Percentiles rank a stretch among this genome's conserved stretches.
phyloP scores from a whole-genome alignment of 352 stramenopile species.

The Elongisporangium anandrum region DNA sequence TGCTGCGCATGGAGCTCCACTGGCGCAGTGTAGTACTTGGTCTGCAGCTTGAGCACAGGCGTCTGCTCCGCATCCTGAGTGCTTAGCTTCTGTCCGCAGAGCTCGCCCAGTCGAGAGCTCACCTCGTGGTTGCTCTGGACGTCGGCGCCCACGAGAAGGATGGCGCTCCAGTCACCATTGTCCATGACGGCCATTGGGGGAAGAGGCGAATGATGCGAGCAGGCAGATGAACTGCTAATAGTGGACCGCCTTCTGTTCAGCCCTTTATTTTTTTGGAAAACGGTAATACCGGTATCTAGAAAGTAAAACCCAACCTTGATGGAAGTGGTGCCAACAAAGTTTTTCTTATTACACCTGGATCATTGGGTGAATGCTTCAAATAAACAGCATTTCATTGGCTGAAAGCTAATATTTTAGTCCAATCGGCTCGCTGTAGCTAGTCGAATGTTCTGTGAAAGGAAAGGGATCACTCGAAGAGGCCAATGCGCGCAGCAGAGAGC shows the following conservation, averaged over 20 bases:
- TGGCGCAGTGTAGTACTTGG: constrained; percentile 65
- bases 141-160: constrained; percentile 48
- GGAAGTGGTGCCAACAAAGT: no score
- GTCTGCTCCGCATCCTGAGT: not conserved
- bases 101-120: constrained; percentile 19
- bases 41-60: constrained; percentile 31
- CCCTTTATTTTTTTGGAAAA: no score
- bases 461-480: no score
- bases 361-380: no score
- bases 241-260: not conserved
- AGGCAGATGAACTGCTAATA: not conserved
- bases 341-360: no score
- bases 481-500: no score
- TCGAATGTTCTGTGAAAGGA: no score
- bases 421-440: no score
- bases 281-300: not conserved
- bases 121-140: constrained; percentile 12
- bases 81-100: constrained; percentile 19
- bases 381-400: no score
- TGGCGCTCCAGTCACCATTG: constrained; percentile 1
- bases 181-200: not conserved
- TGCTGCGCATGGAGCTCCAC: constrained; percentile 51
- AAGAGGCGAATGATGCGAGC: not conserved
- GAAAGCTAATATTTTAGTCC: no score
- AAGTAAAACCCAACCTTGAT: no score